Percentiles rank a stretch among this genome's conserved stretches.
These are phyloP conservation scores for Lepidopterella palustris DNA, from an alignment of 495 filamentous ascomycete species.

Conservation along the genomic window DNA sequence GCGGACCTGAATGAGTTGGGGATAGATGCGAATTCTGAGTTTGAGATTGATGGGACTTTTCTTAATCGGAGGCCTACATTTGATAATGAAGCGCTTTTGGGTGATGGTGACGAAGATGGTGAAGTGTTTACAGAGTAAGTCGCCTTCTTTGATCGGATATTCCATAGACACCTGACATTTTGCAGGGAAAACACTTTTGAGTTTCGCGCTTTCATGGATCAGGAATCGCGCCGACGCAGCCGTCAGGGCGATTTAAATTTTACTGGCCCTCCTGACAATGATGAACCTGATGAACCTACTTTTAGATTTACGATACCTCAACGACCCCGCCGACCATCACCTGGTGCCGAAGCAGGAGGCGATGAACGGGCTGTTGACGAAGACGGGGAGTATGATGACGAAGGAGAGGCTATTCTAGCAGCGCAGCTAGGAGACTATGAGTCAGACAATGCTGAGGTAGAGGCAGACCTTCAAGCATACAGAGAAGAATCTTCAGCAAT, in stretches of 20 bases:
- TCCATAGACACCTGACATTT: neutral
- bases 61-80: constrained; percentile 14
- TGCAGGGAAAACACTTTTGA: constrained; percentile 28
- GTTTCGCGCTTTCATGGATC: constrained; percentile 24
- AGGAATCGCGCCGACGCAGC: constrained; percentile 17
- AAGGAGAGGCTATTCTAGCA: neutral
- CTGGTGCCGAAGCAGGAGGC: constrained; percentile 3
- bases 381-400: constrained; percentile 34
- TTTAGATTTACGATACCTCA: constrained; percentile 27
- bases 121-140: constrained; percentile 29
- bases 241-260: constrained; percentile 23
- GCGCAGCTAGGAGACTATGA: constrained; percentile 11
- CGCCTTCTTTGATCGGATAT: neutral
- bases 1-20: constrained; percentile 40
- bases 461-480: constrained; percentile 20
- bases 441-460: constrained; percentile 14
- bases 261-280: constrained; percentile 19
- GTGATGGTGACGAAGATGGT: constrained; percentile 43
- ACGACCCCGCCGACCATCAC: constrained; percentile 8
- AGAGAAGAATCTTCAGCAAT: constrained; percentile 22
- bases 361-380: constrained; percentile 29
- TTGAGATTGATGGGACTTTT: constrained; percentile 41
- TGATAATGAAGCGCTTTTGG: constrained; percentile 31
- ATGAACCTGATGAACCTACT: constrained; percentile 26
- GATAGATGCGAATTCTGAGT: constrained; percentile 16